phyloP scores from a whole-genome alignment of 345 rosid genomes.

The Syzygium jambos region DNA sequence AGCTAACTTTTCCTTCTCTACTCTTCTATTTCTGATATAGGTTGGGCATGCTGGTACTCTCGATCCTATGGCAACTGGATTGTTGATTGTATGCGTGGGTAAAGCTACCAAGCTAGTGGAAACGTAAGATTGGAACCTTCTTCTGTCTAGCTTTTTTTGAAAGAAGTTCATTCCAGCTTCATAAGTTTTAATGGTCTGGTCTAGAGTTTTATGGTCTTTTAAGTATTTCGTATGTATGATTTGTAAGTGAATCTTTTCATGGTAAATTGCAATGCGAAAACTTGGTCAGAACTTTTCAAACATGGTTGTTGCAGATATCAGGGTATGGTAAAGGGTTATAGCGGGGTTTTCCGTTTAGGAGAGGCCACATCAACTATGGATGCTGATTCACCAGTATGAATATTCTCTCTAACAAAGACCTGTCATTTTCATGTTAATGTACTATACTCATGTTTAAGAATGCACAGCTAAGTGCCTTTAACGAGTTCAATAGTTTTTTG shows the following conservation, averaged over 20 bases:
- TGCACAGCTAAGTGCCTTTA: not conserved
- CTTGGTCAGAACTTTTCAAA: not conserved
- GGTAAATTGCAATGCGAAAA: not conserved
- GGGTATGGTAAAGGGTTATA: constrained; percentile 87
- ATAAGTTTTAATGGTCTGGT: too few relatives aligned
- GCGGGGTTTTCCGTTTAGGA: constrained; percentile 91
- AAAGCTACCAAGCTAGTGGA: constrained; percentile 91
- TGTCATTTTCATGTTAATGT: not conserved
- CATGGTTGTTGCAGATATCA: constrained; percentile 53
- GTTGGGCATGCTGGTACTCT: constrained; percentile 99
- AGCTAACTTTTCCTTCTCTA: not conserved
- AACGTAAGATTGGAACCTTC: constrained; percentile 32
- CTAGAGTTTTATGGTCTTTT: not conserved
- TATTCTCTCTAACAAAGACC: not conserved
- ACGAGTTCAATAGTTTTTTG: not conserved
- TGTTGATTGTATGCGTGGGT: constrained; percentile 85
- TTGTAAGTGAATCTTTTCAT: not conserved
- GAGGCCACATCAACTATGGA: constrained; percentile 98
- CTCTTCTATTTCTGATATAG: constrained; percentile 22
- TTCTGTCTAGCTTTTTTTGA: not conserved
- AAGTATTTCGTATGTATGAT: not conserved
- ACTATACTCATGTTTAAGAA: not conserved
- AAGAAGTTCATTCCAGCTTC: not conserved
- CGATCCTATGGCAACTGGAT: constrained; percentile 98
- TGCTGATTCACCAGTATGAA: constrained; percentile 89